Conservation (phyloP, 371 early-diverging fungal genomes). For the Apophysomyces ossiformis region DNA sequence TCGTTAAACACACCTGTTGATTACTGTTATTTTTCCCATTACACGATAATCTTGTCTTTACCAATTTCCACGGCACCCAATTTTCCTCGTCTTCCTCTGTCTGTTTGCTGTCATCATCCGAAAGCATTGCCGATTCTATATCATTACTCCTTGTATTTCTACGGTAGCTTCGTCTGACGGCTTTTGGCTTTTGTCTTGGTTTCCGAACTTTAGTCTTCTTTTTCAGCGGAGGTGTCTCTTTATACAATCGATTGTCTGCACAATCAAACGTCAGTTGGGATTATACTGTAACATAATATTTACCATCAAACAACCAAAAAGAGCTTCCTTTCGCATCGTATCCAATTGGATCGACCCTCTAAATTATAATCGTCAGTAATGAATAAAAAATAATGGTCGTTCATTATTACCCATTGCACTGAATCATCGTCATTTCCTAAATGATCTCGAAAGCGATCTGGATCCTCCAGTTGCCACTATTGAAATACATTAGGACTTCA, state of each 20-base stretch:
- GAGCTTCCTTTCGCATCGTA: constrained; percentile 66
- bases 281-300: not conserved
- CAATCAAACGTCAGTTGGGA: too few species aligned
- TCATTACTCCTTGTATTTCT: constrained; percentile 25
- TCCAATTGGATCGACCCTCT: constrained; percentile 80
- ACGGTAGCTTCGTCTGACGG: constrained; percentile 26
- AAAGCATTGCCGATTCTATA: constrained; percentile 14
- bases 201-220: constrained; percentile 25
- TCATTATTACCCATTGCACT: constrained; percentile 62
- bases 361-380: constrained; percentile 4
- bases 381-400: not conserved
- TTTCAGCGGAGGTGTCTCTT: constrained; percentile 52
- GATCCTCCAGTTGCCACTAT: constrained; percentile 73
- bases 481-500: constrained; percentile 18
- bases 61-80: constrained; percentile 53
- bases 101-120: constrained; percentile 26
- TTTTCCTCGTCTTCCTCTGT: constrained; percentile 34
- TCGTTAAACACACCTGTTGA: constrained; percentile 56
- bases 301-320: constrained; percentile 85
- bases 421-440: constrained; percentile 63
- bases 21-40: not conserved
- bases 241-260: constrained; percentile 72
- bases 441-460: constrained; percentile 64
- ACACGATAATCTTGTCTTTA: constrained; percentile 25
- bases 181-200: constrained; percentile 19